Evolutionary conservation across 192 early-diverging fungal genomes (phyloP).

Genomic region (Paraglomus brasilianum): DNA sequence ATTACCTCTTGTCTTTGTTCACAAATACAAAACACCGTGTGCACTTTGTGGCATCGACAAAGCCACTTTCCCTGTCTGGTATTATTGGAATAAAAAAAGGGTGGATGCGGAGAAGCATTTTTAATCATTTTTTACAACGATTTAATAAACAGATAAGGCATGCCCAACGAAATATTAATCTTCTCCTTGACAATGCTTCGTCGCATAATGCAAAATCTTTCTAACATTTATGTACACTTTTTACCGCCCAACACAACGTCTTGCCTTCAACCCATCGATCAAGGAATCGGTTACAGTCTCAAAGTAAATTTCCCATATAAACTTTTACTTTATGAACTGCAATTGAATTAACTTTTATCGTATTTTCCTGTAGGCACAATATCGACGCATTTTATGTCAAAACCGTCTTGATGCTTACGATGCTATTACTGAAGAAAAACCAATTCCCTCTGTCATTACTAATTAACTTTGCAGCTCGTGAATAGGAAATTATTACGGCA

Average conservation of each 20-base stretch:
- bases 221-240: neutral
- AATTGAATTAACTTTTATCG: too few species aligned
- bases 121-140: neutral
- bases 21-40: neutral
- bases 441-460: too few species aligned
- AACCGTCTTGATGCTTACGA: constrained; percentile 4
- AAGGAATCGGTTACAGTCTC: neutral
- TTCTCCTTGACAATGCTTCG: neutral
- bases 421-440: too few species aligned
- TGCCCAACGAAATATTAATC: neutral
- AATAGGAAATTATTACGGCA: too few species aligned
- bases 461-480: too few species aligned
- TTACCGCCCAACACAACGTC: neutral
- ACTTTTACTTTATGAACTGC: too few species aligned
- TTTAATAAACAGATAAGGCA: neutral
- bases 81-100: neutral
- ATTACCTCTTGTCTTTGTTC: neutral
- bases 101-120: neutral
- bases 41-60: neutral
- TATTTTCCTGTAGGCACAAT: neutral
- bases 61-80: neutral
- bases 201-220: neutral
- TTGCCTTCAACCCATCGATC: neutral
- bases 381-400: neutral
- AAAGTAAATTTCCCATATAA: too few species aligned